Conservation (phyloP, 1,284 basidiomycete genomes). For the Papiliotrema flavescens region DNA sequence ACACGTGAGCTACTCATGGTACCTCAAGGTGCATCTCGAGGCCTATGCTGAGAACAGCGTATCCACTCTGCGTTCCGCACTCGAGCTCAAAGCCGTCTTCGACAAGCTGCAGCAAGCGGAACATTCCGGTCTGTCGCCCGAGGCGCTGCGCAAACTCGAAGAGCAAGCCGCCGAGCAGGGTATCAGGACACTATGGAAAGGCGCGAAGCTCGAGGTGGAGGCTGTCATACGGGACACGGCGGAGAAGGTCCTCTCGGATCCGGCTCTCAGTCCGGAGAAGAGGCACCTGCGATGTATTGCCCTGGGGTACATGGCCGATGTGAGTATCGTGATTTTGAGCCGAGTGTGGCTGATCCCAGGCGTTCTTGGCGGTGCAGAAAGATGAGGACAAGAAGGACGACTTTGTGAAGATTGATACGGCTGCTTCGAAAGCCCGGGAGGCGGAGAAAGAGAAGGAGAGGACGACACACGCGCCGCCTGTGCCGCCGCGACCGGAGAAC, state of each 20-base stretch:
- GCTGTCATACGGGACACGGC: slow-evolving; percentile 89
- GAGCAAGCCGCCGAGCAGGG: slow-evolving; percentile 95
- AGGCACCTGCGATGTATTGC: slow-evolving; percentile 72
- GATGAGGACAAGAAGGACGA: slow-evolving; percentile 56
- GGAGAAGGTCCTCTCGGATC: slow-evolving; percentile 69
- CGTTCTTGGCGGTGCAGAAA: slow-evolving; percentile 59
- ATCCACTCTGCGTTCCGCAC: slow-evolving; percentile 59
- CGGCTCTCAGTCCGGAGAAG: slow-evolving; percentile 54
- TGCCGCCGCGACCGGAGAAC: slow-evolving; percentile 11
- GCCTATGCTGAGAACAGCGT: slow-evolving; percentile 56
- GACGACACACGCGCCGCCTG: slow-evolving; percentile 7
- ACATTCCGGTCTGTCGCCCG: slow-evolving; percentile 77
- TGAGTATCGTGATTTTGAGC: slow-evolving; percentile 48
- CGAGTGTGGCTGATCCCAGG: slow-evolving; percentile 19
- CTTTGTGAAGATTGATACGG: slow-evolving; percentile 77
- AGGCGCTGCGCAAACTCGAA: slow-evolving; percentile 84
- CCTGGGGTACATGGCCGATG: slow-evolving; percentile 75
- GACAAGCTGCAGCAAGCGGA: slow-evolving; percentile 92
- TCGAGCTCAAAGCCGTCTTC: slow-evolving; percentile 91
- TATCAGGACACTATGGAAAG: slow-evolving; percentile 89
- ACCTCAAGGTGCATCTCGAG: background rate
- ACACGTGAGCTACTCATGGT: slow-evolving; percentile 62
- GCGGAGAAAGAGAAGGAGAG: slow-evolving; percentile 14
- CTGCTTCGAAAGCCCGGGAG: slow-evolving; percentile 48
- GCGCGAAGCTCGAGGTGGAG: slow-evolving; percentile 92